Percentiles rank a stretch among this genome's conserved stretches.
These are phyloP conservation scores for Evansstolkia leycettana DNA, from an alignment of 495 filamentous ascomycete genomes.

Conservation along the genomic window DNA sequence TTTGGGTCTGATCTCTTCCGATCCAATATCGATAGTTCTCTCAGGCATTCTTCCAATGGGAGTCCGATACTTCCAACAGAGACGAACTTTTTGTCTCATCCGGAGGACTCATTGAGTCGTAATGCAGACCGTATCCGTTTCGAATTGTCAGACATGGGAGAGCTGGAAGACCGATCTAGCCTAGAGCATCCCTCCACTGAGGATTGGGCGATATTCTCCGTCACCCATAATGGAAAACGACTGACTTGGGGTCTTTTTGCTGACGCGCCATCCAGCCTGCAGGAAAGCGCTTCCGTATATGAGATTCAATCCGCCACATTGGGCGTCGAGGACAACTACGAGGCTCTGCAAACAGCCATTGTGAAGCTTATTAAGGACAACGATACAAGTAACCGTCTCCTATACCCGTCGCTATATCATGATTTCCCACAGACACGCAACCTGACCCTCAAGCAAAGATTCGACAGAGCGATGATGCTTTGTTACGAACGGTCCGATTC, in stretches of 20 bases:
- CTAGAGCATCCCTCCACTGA: constrained; percentile 30
- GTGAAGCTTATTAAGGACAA: constrained; percentile 71
- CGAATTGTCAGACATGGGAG: constrained; percentile 27
- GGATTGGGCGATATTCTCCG: constrained; percentile 52
- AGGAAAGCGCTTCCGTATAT: constrained; percentile 21
- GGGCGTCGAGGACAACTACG: constrained; percentile 69
- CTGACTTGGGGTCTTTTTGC: constrained; percentile 57
- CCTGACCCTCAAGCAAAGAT: constrained; percentile 24
- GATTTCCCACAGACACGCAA: background rate
- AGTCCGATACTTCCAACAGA: constrained; percentile 19
- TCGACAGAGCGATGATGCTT: constrained; percentile 26
- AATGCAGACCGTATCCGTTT: constrained; percentile 33
- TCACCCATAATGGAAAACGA: constrained; percentile 55
- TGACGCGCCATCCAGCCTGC: constrained; percentile 6
- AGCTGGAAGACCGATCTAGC: constrained; percentile 18
- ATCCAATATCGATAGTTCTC: constrained; percentile 6
- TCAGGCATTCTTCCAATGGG: constrained; percentile 9
- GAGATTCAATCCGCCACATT: constrained; percentile 50
- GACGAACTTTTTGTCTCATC: constrained; percentile 12
- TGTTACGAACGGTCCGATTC: constrained; percentile 31
- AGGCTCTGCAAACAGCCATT: constrained; percentile 71
- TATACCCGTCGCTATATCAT: constrained; percentile 4
- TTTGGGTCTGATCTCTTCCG: constrained; percentile 20
- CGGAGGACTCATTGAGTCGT: constrained; percentile 15
- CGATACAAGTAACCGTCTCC: constrained; percentile 37